Percentiles rank a stretch among this genome's conserved stretches.
These are phyloP conservation scores for Dendrobium nobile DNA, from an alignment of 106 monocot genomes.

Conservation along the genomic window DNA sequence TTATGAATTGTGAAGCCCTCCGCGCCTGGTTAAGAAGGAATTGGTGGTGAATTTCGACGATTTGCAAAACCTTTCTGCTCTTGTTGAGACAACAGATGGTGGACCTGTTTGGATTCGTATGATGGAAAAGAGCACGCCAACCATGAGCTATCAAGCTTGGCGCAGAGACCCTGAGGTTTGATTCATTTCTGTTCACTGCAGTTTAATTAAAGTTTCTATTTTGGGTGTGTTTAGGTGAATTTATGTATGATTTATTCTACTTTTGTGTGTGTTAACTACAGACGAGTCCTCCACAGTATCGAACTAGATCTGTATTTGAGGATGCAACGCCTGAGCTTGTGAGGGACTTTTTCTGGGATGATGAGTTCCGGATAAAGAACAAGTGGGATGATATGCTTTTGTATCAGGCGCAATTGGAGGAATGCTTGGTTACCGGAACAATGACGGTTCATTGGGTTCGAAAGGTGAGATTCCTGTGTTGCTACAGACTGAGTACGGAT, in stretches of 20 bases:
- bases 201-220: not conserved
- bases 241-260: not conserved
- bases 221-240: not conserved
- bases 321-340: slow-evolving; percentile 62
- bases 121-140: slow-evolving; percentile 66
- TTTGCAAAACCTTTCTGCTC: slow-evolving; percentile 51
- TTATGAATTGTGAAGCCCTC: slow-evolving; percentile 14
- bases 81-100: slow-evolving; percentile 61
- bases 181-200: not conserved
- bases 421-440: slow-evolving; percentile 60
- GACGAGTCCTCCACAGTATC: slow-evolving; percentile 77
- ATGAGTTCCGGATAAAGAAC: slow-evolving; percentile 57
- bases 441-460: slow-evolving; percentile 79
- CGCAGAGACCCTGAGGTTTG: slow-evolving; percentile 75
- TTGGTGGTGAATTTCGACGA: slow-evolving; percentile 63
- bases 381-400: slow-evolving; percentile 98
- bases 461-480: slow-evolving; percentile 39
- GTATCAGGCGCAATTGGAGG: slow-evolving; percentile 50
- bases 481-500: not conserved
- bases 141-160: slow-evolving; percentile 72
- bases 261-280: slow-evolving; percentile 5
- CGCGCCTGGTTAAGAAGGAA: slow-evolving; percentile 15
- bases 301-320: slow-evolving; percentile 75
- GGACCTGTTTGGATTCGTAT: slow-evolving; percentile 71
- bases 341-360: slow-evolving; percentile 91